Evolutionary conservation across 2,329 filamentous ascomycete species (phyloP).

Genomic region (Colletotrichum sp.): DNA sequence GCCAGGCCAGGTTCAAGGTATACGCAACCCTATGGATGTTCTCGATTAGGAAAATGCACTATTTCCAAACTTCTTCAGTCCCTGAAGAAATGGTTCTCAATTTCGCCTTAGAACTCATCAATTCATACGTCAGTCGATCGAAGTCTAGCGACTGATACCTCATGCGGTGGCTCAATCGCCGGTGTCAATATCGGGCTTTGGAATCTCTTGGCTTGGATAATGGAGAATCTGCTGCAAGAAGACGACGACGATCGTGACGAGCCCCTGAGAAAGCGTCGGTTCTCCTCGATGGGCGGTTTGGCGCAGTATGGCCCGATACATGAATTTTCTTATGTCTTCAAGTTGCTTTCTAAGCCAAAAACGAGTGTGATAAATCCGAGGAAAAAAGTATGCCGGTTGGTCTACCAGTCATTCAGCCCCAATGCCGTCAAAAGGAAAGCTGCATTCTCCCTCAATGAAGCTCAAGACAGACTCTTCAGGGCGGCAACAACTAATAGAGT

Average conservation of each 20-base stretch:
- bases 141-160: neutral
- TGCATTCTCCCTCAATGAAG: neutral
- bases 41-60: neutral
- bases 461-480: neutral
- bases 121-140: neutral
- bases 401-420: fast-evolving
- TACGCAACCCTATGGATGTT: neutral
- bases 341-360: neutral
- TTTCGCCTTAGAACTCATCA: neutral
- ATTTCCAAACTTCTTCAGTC: neutral
- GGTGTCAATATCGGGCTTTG: neutral
- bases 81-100: fast-evolving
- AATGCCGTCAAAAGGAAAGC: fast-evolving
- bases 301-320: neutral
- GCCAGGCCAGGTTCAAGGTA: fast-evolving
- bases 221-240: neutral
- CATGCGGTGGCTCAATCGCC: neutral
- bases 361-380: neutral
- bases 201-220: neutral
- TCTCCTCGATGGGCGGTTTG: neutral
- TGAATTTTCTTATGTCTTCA: neutral
- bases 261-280: neutral
- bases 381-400: fast-evolving
- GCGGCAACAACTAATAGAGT: fast-evolving
- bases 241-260: neutral